Evolutionary conservation across 176 grass and related monocot genomes (phyloP).

Genomic region (Thalia dealbata): DNA sequence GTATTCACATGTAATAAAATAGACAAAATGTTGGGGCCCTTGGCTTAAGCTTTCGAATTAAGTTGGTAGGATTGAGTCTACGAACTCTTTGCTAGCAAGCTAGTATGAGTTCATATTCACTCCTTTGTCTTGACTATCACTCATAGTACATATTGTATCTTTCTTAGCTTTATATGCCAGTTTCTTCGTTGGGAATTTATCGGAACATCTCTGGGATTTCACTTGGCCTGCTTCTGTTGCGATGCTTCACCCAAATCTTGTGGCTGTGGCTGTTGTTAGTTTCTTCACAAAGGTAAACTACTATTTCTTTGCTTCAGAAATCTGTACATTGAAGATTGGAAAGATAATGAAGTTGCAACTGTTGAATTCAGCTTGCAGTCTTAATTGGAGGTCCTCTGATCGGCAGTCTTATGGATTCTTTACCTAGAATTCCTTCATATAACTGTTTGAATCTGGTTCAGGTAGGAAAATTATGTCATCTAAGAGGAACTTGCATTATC

Average conservation of each 20-base stretch:
- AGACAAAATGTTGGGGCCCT: no score
- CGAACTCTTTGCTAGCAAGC: no score
- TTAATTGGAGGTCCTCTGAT: constrained; percentile 41
- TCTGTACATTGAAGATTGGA: not conserved
- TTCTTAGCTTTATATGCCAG: constrained; percentile 35
- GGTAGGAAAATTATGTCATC: constrained; percentile 10
- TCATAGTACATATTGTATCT: not conserved
- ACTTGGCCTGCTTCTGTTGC: constrained; percentile 55
- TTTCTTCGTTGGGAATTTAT: constrained; percentile 42
- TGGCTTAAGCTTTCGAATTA: no score
- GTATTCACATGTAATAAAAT: no score
- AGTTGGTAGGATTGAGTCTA: no score
- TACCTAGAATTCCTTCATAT: constrained; percentile 39
- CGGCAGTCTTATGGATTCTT: constrained; percentile 35
- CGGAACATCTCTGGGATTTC: constrained; percentile 61
- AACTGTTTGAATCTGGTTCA: constrained; percentile 30
- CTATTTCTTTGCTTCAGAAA: not conserved
- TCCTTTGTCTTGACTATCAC: not conserved
- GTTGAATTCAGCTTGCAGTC: constrained; percentile 35
- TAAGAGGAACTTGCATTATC: not conserved
- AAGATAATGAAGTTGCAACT: not conserved
- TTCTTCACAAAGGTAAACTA: constrained; percentile 55
- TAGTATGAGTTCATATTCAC: no score
- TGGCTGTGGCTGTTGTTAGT: constrained; percentile 42
- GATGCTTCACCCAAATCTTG: constrained; percentile 41